A percentile compares a stretch with the other conserved stretches of the same genome.
These are phyloP conservation scores for Exophiala dermatitidis DNA, from an alignment of 2,329 filamentous ascomycete species.

Conservation along the genomic window DNA sequence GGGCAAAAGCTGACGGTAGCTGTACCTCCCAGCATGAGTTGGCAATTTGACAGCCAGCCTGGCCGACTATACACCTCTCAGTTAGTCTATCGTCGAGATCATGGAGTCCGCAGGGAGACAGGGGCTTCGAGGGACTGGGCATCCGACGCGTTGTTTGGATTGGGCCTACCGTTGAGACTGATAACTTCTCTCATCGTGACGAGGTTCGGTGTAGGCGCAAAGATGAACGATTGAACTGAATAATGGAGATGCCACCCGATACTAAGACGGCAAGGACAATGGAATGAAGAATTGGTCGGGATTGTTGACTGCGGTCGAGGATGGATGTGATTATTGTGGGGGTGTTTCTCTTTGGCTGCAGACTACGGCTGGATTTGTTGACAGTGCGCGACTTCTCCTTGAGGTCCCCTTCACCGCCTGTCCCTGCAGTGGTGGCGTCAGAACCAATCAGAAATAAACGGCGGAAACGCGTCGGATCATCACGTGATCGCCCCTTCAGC, in stretches of 20 bases:
- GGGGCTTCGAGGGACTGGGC: conserved; percentile 12
- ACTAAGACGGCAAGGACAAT: conserved; percentile 8
- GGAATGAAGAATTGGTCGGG: conserved; percentile 21
- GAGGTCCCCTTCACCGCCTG: conserved; percentile 19
- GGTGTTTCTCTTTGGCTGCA: conserved; percentile 6
- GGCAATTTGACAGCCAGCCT: conserved; percentile 99
- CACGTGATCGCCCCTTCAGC: not conserved
- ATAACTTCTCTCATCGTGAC: conserved; percentile 96
- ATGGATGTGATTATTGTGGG: conserved; percentile 19
- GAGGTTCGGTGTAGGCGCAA: conserved; percentile 4
- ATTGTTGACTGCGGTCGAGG: conserved; percentile 22
- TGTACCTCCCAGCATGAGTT: conserved; percentile 99
- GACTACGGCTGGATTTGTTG: conserved; percentile 16
- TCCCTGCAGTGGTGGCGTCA: conserved; percentile 4
- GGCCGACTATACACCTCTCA: conserved; percentile 68
- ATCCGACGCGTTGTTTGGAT: conserved; percentile 24
- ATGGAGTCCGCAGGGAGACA: conserved; percentile 18
- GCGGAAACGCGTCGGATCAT: not conserved
- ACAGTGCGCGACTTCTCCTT: conserved; percentile 17
- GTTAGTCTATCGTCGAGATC: conserved; percentile 44
- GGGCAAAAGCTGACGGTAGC: not conserved
- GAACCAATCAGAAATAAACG: conserved; percentile 3
- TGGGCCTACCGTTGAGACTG: conserved; percentile 84
- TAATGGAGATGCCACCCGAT: conserved; percentile 5
- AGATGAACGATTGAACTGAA: conserved; percentile 6